These are phyloP conservation scores for Macadamia tetraphylla DNA, from an alignment of 164 flowering plant species.

Conservation along the genomic window DNA sequence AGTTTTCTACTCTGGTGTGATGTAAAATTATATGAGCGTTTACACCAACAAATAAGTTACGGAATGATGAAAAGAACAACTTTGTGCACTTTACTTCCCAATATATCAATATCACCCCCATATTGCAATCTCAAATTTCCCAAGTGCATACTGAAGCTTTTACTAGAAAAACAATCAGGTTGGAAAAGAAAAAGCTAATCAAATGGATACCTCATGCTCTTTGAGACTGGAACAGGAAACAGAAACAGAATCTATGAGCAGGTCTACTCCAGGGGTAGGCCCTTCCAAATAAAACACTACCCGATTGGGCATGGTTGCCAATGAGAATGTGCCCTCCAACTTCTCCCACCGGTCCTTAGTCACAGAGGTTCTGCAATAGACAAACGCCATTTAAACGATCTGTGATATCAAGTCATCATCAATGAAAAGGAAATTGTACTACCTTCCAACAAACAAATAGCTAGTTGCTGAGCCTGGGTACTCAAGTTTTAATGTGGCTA, in stretches of 20 bases:
- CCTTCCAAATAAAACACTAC: constrained; percentile 81
- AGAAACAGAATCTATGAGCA: constrained; percentile 55
- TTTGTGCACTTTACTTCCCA: no score
- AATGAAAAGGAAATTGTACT: constrained; percentile 4
- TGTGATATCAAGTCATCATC: no score
- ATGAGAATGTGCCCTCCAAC: constrained; percentile 48
- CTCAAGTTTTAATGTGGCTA: constrained; percentile 73
- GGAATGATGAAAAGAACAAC: no score
- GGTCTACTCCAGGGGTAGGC: constrained; percentile 69
- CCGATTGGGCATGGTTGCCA: constrained; percentile 29
- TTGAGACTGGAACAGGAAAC: constrained; percentile 33
- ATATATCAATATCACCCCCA: no score
- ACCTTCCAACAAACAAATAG: constrained; percentile 66
- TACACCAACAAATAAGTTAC: neutral
- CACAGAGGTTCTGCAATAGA: constrained; percentile 39
- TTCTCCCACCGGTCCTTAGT: constrained; percentile 57
- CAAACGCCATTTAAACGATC: neutral
- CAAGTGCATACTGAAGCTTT: no score
- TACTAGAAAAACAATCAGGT: no score
- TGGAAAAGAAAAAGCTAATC: neutral
- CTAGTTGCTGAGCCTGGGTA: constrained; percentile 31
- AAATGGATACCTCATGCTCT: constrained; percentile 26
- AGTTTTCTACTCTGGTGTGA: neutral
- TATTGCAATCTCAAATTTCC: no score
- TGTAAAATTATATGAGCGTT: neutral